Percentiles rank a stretch among this genome's conserved stretches.
Conservation (phyloP, 75 land plant species). For the Larix kaempferi region DNA sequence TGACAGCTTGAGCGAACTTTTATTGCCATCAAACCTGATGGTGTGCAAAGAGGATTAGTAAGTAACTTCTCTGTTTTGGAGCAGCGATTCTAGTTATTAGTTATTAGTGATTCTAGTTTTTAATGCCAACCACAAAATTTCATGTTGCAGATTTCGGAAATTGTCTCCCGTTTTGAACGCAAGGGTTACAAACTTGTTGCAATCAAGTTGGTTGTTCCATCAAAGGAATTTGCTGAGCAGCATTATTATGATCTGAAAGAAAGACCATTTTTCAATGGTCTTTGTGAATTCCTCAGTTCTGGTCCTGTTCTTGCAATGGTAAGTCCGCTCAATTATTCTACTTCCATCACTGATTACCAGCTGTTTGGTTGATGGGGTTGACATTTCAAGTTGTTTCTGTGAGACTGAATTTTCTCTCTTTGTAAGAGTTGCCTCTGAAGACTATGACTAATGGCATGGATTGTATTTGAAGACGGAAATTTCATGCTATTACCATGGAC, state of each 20-base stretch:
- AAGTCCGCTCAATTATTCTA: conserved; percentile 3
- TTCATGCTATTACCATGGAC: too few species aligned
- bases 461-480: too few species aligned
- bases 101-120: not conserved
- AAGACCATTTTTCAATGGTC: conserved; percentile 90
- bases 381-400: too few species aligned
- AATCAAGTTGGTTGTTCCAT: conserved; percentile 80
- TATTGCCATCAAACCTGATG: conserved; percentile 98
- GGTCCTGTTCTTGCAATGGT: conserved; percentile 98
- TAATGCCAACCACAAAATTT: not conserved
- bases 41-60: conserved; percentile 96
- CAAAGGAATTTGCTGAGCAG: conserved; percentile 89
- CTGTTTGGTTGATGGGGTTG: too few species aligned
- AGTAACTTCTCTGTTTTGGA: conserved; percentile 9
- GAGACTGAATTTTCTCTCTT: too few species aligned
- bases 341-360: not conserved
- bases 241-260: conserved; percentile 91
- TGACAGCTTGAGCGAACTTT: conserved; percentile 89
- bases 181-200: conserved; percentile 96
- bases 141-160: conserved; percentile 74
- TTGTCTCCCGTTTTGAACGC: conserved; percentile 83
- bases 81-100: too few species aligned
- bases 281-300: conserved; percentile 92
- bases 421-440: too few species aligned
- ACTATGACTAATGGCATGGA: too few species aligned